A percentile compares a stretch with the other conserved stretches of the same genome.
These are phyloP conservation scores for Pichia sp. DNA, from an alignment of 1,139 yeast species.

Conservation along the genomic window DNA sequence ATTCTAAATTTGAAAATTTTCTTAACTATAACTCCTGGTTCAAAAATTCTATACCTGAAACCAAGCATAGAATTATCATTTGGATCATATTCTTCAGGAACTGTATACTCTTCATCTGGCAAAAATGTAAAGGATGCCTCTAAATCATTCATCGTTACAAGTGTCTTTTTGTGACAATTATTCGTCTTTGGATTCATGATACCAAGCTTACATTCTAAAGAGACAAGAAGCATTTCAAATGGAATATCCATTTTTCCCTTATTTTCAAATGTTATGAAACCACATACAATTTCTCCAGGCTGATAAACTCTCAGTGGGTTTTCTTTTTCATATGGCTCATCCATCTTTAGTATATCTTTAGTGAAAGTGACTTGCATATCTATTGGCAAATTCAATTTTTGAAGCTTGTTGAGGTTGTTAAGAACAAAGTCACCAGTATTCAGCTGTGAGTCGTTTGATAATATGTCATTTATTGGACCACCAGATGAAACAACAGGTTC, in stretches of 20 bases:
- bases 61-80: slow-evolving; percentile 52
- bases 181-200: neutral
- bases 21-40: slow-evolving; percentile 10
- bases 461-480: too few relatives aligned
- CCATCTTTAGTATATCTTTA: neutral
- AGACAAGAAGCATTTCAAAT: slow-evolving; percentile 57
- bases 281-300: slow-evolving; percentile 54
- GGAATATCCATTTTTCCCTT: slow-evolving; percentile 38
- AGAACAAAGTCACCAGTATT: slow-evolving; percentile 32
- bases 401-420: slow-evolving; percentile 36
- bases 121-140: slow-evolving; percentile 39
- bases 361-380: slow-evolving; percentile 9
- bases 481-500: neutral
- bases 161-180: neutral
- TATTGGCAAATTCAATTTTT: slow-evolving; percentile 23
- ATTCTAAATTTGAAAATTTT: slow-evolving; percentile 54
- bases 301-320: slow-evolving; percentile 33
- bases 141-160: slow-evolving; percentile 36
- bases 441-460: too few relatives aligned
- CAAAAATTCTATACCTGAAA: slow-evolving; percentile 25
- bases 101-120: slow-evolving; percentile 24
- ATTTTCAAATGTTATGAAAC: slow-evolving; percentile 49
- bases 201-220: slow-evolving; percentile 46
- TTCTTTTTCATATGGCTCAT: neutral
- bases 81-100: slow-evolving; percentile 3